Percentiles rank a stretch among this genome's conserved stretches.
phyloP scores from a whole-genome alignment of 768 basidiomycete species.

The Stropharia rugosoannulata region DNA sequence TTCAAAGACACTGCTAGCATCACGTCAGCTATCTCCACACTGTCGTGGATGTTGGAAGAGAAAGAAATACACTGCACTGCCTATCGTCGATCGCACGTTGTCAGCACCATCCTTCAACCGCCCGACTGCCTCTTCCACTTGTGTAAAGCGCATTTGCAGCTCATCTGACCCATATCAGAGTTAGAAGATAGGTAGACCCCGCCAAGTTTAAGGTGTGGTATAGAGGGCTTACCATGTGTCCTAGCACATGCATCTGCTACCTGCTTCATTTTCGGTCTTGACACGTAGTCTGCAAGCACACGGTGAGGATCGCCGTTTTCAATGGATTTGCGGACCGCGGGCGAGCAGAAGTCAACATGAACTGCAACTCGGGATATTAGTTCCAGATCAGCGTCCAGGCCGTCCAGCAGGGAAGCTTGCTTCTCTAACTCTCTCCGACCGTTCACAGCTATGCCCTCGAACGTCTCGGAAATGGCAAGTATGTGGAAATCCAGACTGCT shows the following conservation, averaged over 20 bases:
- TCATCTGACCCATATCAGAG: conserved; percentile 44
- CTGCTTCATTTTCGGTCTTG: conserved; percentile 73
- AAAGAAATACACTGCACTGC: conserved; percentile 42
- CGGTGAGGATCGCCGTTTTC: conserved; percentile 68
- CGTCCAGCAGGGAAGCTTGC: conserved; percentile 60
- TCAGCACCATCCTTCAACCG: conserved; percentile 60
- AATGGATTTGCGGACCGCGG: conserved; percentile 63
- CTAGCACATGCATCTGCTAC: conserved; percentile 71
- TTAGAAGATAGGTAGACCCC: not conserved
- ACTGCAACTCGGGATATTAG: conserved; percentile 66
- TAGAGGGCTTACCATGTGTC: conserved; percentile 57
- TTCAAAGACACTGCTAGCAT: conserved; percentile 46
- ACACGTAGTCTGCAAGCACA: conserved; percentile 80
- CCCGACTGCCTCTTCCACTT: conserved; percentile 52
- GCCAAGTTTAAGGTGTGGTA: not conserved
- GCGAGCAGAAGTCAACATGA: conserved; percentile 75
- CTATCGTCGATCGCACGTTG: conserved; percentile 49
- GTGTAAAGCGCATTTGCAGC: conserved; percentile 49
- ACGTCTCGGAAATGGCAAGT: conserved; percentile 68
- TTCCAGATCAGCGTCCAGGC: conserved; percentile 70
- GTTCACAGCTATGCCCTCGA: conserved; percentile 56
- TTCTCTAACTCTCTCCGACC: conserved; percentile 66
- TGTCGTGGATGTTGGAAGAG: not conserved
- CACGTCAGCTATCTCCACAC: not conserved
- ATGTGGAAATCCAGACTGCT: conserved; percentile 70